Base-by-base conservation (phyloP, 768 basidiomycete genomes). In the Suillus occidentalis region DNA sequence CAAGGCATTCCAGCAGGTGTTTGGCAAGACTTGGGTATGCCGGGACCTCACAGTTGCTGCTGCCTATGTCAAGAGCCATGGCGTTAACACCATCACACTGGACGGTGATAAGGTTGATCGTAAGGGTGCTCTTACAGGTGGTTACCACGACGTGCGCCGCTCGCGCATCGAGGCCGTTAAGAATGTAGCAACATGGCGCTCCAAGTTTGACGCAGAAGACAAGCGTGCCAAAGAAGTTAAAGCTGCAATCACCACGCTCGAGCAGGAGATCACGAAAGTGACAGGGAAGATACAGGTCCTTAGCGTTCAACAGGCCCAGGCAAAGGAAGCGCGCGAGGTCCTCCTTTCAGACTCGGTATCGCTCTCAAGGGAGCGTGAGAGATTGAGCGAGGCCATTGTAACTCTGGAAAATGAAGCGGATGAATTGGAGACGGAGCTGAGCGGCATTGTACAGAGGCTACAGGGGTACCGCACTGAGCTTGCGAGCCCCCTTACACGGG, bases 31-130 rank as follows among this genome's bases (percentile, higher is more conserved):
- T 0, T 94, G 96, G 75, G 94, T 99, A 28, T 98, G 97, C 75
- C 87, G 91, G 53, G 94, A 97, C 74, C 85, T 99, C 63, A 89
- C 90, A 10, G 90, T 95, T 67, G 96, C 95, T 28, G 93, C 95
- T 7, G 92, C 93, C 10, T 99, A 97, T 75, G 94, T 96, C 59
- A 91, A 97, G 76, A 92, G 89, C 70, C 95, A 99, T 73, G 89
- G 89, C 2, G 90, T 99, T 73, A 98, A 97, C 78, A 95, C 95
- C 25, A 99, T 99, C 76, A 99, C 97, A 1, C 85, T 97, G 45
- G 96, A 97, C 69, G 97, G 97, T 58, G 97, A 99, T 82, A 95
- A 94, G 73, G 95, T 97, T 61, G 97, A 99, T 75, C 86, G 95
- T 60, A 98, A 97, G 74, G 97, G 97, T 67, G 89, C 96, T 2